Percentiles rank a stretch among this genome's conserved stretches.
These are phyloP conservation scores for Daldinia grandis DNA, from an alignment of 495 filamentous ascomycete genomes.

Conservation along the genomic window DNA sequence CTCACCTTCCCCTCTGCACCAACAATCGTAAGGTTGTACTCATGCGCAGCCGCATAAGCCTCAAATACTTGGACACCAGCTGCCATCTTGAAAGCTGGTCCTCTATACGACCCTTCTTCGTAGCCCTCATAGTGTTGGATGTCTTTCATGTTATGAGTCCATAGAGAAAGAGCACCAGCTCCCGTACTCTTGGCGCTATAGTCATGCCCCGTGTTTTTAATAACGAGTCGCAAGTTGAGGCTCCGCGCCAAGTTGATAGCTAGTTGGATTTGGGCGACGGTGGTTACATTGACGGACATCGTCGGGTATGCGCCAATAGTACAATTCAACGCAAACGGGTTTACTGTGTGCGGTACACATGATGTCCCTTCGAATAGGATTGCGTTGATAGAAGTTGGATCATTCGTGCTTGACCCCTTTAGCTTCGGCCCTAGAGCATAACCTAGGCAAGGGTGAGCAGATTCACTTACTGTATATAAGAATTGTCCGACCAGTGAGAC, in stretches of 20 bases:
- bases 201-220: conserved; percentile 78
- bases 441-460: neutral
- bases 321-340: conserved; percentile 60
- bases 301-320: conserved; percentile 66
- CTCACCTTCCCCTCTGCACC: conserved; percentile 59
- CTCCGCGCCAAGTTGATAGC: conserved; percentile 71
- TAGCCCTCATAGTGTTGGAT: conserved; percentile 53
- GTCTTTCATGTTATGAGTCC: conserved; percentile 70
- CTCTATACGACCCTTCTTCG: conserved; percentile 51
- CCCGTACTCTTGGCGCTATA: conserved; percentile 62
- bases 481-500: conserved; percentile 46
- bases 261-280: conserved; percentile 64
- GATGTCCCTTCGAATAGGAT: conserved; percentile 50
- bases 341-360: conserved; percentile 56
- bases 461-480: conserved; percentile 41
- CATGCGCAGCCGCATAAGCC: conserved; percentile 53
- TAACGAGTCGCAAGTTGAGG: conserved; percentile 64
- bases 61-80: conserved; percentile 59
- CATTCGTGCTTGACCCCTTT: conserved; percentile 45
- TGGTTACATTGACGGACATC: conserved; percentile 66
- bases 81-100: conserved; percentile 59
- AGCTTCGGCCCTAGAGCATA: conserved; percentile 4
- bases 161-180: conserved; percentile 61
- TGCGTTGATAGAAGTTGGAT: conserved; percentile 60
- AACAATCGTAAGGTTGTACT: conserved; percentile 52